Percentiles rank a stretch among this genome's conserved stretches.
phyloP scores from a whole-genome alignment of 2,329 filamentous ascomycete genomes.

The Sclerotinia sclerotiorum region DNA sequence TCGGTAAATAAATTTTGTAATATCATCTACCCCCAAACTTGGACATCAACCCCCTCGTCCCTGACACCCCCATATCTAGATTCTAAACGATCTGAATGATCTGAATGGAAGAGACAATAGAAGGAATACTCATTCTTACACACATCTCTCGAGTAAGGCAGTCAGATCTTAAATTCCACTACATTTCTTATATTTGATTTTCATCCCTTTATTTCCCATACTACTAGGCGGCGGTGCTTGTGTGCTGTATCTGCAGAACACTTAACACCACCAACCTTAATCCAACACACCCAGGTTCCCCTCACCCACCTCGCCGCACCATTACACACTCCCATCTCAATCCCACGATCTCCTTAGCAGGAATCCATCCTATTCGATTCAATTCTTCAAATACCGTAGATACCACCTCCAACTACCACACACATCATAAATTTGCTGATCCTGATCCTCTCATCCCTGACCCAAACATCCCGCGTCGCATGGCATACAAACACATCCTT shows the following conservation, averaged over 20 bases:
- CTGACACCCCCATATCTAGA: neutral
- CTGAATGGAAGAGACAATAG: neutral
- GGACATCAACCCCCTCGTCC: neutral
- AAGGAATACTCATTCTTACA: conserved; percentile 1
- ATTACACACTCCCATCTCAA: neutral
- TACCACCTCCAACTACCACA: neutral
- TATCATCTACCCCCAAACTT: neutral
- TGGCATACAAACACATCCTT: neutral
- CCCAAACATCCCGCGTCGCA: neutral
- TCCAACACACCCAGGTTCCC: neutral
- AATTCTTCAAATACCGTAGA: neutral
- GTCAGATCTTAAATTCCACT: neutral
- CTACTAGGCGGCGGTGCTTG: too few relatives aligned
- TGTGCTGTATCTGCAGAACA: neutral
- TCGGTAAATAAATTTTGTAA: neutral
- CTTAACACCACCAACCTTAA: neutral
- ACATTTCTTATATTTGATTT: neutral
- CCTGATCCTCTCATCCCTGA: neutral
- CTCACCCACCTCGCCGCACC: neutral
- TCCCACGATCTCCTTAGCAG: neutral
- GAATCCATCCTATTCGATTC: neutral
- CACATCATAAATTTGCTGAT: neutral
- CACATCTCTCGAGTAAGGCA: neutral
- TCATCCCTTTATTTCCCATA: neutral
- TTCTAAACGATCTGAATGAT: neutral